A percentile compares a stretch with the other conserved stretches of the same genome.
These are phyloP conservation scores for Delonix regia DNA, from an alignment of 306 rosid genomes.

Conservation along the genomic window DNA sequence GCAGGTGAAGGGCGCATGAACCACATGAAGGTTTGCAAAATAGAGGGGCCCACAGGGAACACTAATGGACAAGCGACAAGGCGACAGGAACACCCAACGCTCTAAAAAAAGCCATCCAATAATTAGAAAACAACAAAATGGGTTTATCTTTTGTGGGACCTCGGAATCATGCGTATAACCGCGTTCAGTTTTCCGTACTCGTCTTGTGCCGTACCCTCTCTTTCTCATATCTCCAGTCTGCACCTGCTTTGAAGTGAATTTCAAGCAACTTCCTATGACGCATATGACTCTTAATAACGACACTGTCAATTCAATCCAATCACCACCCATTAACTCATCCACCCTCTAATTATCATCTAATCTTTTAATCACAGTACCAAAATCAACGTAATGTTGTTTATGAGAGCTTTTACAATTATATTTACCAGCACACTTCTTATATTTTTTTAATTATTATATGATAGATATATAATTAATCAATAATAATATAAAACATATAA, in stretches of 20 bases:
- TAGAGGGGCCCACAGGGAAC: not conserved
- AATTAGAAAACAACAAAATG: not conserved
- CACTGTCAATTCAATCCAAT: no score
- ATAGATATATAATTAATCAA: no score
- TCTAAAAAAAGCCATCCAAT: not conserved
- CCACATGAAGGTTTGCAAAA: not conserved
- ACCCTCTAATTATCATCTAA: no score
- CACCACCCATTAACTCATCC: no score
- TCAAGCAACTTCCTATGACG: not conserved
- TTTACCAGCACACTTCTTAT: no score
- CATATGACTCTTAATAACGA: not conserved
- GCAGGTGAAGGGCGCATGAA: not conserved
- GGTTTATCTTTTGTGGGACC: slow-evolving; percentile 1
- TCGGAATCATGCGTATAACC: not conserved
- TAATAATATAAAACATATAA: no score
- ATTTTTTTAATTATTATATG: no score
- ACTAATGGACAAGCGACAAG: not conserved
- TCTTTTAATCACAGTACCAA: no score
- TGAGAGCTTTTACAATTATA: no score
- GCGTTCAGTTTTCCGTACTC: not conserved
- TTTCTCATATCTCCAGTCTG: no score
- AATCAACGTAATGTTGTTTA: no score
- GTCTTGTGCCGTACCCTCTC: not conserved
- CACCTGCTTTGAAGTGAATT: not conserved
- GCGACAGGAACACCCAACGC: not conserved